These are phyloP conservation scores for Cenchrus fungigraminus DNA, from an alignment of 176 grass and related monocot species.

Conservation along the genomic window DNA sequence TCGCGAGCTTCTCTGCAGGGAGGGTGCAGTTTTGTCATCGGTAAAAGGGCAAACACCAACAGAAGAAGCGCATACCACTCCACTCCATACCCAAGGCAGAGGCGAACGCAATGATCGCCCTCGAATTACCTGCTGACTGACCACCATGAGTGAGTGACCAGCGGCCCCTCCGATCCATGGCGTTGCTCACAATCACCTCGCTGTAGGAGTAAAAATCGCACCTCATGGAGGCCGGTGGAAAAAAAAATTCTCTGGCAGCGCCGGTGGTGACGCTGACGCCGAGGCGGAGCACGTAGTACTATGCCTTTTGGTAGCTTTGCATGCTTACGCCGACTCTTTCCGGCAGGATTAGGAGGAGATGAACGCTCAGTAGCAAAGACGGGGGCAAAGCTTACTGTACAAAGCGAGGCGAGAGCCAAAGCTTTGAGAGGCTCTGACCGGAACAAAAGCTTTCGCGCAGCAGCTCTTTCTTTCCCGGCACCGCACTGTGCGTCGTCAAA, in stretches of 20 bases:
- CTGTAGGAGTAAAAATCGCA: neutral
- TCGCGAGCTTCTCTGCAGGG: constrained; percentile 20
- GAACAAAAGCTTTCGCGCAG: constrained; percentile 24
- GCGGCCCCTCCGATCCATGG: neutral
- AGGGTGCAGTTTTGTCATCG: constrained; percentile 41
- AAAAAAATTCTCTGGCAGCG: neutral
- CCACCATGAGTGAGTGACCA: neutral
- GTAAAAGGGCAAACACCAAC: neutral
- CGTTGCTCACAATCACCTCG: neutral
- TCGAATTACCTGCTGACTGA: neutral
- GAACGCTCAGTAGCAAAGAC: neutral
- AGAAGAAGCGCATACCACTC: neutral
- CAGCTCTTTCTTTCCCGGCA: constrained; percentile 33
- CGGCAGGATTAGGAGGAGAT: neutral
- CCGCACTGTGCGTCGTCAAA: constrained; percentile 35
- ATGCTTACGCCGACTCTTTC: constrained; percentile 19
- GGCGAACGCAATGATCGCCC: constrained; percentile 26
- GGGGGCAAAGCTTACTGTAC: neutral
- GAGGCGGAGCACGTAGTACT: neutral
- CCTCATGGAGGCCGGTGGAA: constrained; percentile 30
- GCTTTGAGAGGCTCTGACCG: neutral
- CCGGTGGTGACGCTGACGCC: constrained; percentile 24
- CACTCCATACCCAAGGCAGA: neutral
- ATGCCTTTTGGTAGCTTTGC: neutral
- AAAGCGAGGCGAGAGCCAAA: neutral